Base-by-base conservation (phyloP, 225 moss, liverwort and hornwort species). In the Pseudoscleropodium purum region DNA sequence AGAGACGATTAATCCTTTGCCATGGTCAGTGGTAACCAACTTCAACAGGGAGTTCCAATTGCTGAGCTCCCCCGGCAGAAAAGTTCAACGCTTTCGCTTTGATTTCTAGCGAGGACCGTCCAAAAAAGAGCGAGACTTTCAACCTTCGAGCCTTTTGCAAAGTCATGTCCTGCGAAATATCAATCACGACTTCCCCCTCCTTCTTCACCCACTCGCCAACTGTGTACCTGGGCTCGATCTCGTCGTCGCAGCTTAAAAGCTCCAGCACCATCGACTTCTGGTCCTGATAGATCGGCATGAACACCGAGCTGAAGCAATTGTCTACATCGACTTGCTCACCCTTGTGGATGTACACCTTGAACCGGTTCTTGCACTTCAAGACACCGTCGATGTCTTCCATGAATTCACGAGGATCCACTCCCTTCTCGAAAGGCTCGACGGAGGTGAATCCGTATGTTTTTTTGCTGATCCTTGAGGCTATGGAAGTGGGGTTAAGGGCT, bases 31-130 rank as follows among this genome's bases (percentile, higher is more conserved):
- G 52, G 88, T 88, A 88, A 41, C 15, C 88, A 34, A 89, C 52
- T 79, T 84, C 77, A 82, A 89, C 89, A 30, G 91, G 89, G 45
- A 91, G 91, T 82, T 91, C 86, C 54, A 89, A 60, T 51, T 66
- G 82, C 61, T 69, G 86, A 77, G 79, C 18, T 51, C 80, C 85
- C 25, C 88, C 85, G 49, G 91, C 81, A 41, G 82, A 41, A 60
- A 95, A 95, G 78, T 95, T 95, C 52, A 87, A 70, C 31, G 92
- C 91, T 70, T 89, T 88, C 29, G 94, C 94, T 73, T 90, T 85
- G 34, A 92, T 89, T 87, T 93, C 93, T 15, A 92, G 73, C 18
- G 76, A 81, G 18, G 93, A 70, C 25, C 91, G 79, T 36, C 94
- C 93, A 31, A 92, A 95, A 69, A 78, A 93, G 62, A 93, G 84